These are phyloP conservation scores for Aspergillus ustus DNA, from an alignment of 2,329 filamentous ascomycete genomes.

Conservation along the genomic window DNA sequence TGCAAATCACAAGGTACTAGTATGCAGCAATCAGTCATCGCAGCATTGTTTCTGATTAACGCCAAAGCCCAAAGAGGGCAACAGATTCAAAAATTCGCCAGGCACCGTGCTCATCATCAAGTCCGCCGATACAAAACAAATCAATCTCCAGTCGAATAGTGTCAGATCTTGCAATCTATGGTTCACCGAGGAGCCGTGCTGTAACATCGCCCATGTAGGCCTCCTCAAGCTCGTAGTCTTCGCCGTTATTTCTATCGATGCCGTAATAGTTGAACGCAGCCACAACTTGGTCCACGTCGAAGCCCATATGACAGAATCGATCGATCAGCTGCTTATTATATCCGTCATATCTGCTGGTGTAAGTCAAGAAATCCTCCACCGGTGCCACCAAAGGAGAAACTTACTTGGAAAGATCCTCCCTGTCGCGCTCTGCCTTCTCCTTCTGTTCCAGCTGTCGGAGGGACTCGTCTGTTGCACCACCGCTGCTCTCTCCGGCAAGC, in stretches of 20 bases:
- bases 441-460: constrained; percentile 59
- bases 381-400: constrained; percentile 21
- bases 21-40: constrained; percentile 11
- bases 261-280: constrained; percentile 80
- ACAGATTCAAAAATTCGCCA: constrained; percentile 32
- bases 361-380: constrained; percentile 28
- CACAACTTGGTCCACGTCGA: constrained; percentile 84
- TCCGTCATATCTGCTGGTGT: constrained; percentile 71
- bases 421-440: constrained; percentile 61
- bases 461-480: constrained; percentile 57
- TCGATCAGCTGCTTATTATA: constrained; percentile 85
- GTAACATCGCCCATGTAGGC: constrained; percentile 91
- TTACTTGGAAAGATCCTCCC: constrained; percentile 60
- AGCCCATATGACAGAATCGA: constrained; percentile 88
- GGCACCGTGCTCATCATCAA: constrained; percentile 35
- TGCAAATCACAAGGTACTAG: background rate
- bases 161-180: constrained; percentile 29
- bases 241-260: constrained; percentile 76
- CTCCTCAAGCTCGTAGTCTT: constrained; percentile 85
- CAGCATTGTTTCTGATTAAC: constrained; percentile 9
- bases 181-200: constrained; percentile 79
- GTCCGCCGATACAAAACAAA: constrained; percentile 20
- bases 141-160: constrained; percentile 10
- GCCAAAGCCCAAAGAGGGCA: constrained; percentile 3
- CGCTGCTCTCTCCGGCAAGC: constrained; percentile 58